phyloP scores from a whole-genome alignment of 352 stramenopile genomes.

The Phytophthora vignae region DNA sequence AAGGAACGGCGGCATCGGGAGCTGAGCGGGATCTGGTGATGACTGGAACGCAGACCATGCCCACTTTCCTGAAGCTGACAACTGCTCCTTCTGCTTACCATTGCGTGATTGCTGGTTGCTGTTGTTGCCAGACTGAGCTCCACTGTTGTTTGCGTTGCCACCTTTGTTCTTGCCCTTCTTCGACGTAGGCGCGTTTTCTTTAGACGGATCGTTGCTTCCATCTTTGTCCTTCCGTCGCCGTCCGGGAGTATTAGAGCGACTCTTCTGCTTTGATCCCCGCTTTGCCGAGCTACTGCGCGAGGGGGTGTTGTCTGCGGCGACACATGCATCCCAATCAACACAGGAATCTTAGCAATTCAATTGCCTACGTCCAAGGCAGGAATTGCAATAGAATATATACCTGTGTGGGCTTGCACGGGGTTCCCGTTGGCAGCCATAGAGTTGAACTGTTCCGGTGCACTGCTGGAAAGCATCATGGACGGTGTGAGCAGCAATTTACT shows the following conservation, averaged over 20 bases:
- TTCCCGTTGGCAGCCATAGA: slow-evolving; percentile 33
- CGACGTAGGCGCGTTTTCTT: slow-evolving; percentile 8
- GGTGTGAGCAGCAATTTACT: slow-evolving; percentile 68
- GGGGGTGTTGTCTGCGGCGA: slow-evolving; percentile 27
- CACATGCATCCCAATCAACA: slow-evolving; percentile 22
- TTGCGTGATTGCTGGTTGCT: slow-evolving; percentile 36
- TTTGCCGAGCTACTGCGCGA: slow-evolving; percentile 61
- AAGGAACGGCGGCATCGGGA: slow-evolving; percentile 82
- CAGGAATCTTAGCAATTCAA: slow-evolving; percentile 11
- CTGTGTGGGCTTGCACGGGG: slow-evolving; percentile 18
- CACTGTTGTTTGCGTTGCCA: slow-evolving; percentile 39
- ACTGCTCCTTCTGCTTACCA: slow-evolving; percentile 57
- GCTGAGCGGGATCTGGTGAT: slow-evolving; percentile 73
- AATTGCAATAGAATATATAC: slow-evolving; percentile 37
- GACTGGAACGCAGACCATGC: slow-evolving; percentile 88
- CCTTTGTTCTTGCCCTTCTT: slow-evolving; percentile 53
- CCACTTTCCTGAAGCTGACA: slow-evolving; percentile 74
- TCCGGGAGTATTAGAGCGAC: slow-evolving; percentile 51
- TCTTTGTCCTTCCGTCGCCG: slow-evolving; percentile 55
- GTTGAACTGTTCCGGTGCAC: slow-evolving; percentile 49
- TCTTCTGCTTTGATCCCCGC: slow-evolving; percentile 52
- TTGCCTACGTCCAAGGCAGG: slow-evolving; percentile 12
- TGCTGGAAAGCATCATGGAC: slow-evolving; percentile 81
- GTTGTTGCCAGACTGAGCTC: slow-evolving; percentile 2
- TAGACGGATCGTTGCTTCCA: slow-evolving; percentile 25